Evolutionary conservation across 352 stramenopile species (phyloP).

Genomic region (Phytophthora agathidicida): DNA sequence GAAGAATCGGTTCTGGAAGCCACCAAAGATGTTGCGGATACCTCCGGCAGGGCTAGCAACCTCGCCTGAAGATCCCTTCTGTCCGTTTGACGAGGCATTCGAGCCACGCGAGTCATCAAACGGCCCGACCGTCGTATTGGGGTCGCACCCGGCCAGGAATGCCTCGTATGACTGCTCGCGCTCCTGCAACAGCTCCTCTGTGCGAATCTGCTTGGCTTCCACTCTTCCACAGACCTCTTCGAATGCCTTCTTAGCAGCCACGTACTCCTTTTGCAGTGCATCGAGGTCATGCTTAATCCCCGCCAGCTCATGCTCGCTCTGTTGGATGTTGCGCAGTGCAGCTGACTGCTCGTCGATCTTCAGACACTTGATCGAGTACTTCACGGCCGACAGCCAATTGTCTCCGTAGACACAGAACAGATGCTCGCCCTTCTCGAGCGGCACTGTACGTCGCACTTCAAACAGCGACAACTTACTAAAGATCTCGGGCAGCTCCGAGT

Average conservation of each 20-base stretch:
- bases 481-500: conserved; percentile 80
- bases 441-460: conserved; percentile 81
- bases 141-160: conserved; percentile 72
- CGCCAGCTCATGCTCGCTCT: conserved; percentile 76
- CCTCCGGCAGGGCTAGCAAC: conserved; percentile 42
- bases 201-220: conserved; percentile 73
- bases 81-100: conserved; percentile 37
- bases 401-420: conserved; percentile 90
- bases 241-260: conserved; percentile 80
- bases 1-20: conserved; percentile 78
- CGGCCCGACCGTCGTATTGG: conserved; percentile 20
- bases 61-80: conserved; percentile 48
- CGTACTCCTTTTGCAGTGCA: conserved; percentile 78
- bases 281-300: conserved; percentile 82
- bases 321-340: conserved; percentile 69
- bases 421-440: conserved; percentile 81
- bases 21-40: conserved; percentile 70
- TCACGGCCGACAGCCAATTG: conserved; percentile 89
- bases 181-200: conserved; percentile 72
- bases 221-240: conserved; percentile 75
- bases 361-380: conserved; percentile 89
- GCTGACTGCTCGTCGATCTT: conserved; percentile 70
- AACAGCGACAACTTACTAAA: conserved; percentile 87
- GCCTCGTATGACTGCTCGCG: conserved; percentile 78
- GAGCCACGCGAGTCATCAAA: conserved; percentile 34